Evolutionary conservation across 1,139 yeast species (phyloP).

Genomic region (Diutina mesorugosa): DNA sequence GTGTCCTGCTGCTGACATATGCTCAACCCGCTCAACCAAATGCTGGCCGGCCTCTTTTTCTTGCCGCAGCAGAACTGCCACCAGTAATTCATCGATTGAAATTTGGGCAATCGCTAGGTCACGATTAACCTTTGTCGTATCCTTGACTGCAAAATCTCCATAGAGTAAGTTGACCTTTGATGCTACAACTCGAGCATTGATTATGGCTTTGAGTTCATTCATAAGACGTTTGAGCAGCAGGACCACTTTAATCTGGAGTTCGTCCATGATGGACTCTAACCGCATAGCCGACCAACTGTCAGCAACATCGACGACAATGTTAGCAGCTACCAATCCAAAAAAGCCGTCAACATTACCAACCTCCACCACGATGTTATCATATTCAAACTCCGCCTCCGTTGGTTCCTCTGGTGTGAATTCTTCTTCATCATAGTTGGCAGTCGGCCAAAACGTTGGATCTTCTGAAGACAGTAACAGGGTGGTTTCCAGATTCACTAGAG

Average conservation of each 20-base stretch:
- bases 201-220: neutral
- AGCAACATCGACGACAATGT: slow-evolving; percentile 18
- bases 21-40: neutral
- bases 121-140: neutral
- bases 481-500: neutral
- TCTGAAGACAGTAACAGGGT: neutral
- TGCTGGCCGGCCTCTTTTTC: neutral
- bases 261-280: slow-evolving; percentile 44
- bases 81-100: neutral
- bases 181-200: neutral
- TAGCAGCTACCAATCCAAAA: slow-evolving; percentile 17
- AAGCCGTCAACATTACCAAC: slow-evolving; percentile 30
- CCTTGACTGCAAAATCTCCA: neutral
- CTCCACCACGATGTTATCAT: slow-evolving; percentile 42
- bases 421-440: slow-evolving; percentile 23
- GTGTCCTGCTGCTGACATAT: neutral
- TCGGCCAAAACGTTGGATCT: slow-evolving; percentile 14
- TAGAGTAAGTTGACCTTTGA: neutral
- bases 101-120: neutral
- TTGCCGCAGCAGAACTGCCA: neutral
- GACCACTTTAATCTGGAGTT: slow-evolving; percentile 50
- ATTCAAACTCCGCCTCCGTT: slow-evolving; percentile 32
- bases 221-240: slow-evolving; percentile 21
- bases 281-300: slow-evolving; percentile 13
- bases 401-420: slow-evolving; percentile 31